These are phyloP conservation scores for Poa annua DNA, from an alignment of 176 grass and related monocot species.

Conservation along the genomic window DNA sequence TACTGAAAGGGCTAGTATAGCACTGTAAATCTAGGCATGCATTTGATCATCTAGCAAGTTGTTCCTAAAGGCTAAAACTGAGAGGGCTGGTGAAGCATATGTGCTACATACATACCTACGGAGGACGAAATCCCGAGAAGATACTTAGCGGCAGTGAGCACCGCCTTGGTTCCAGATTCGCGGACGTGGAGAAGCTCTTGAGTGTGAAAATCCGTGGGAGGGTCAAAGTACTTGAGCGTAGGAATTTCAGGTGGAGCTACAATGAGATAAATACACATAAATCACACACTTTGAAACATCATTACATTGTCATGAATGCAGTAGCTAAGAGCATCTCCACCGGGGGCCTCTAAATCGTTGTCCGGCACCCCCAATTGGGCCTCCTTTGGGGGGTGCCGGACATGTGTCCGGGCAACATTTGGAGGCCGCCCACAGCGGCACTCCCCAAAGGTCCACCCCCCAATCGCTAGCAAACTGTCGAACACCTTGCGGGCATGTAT, in stretches of 20 bases:
- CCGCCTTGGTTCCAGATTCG: neutral
- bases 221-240: neutral
- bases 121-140: constrained; percentile 21
- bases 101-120: constrained; percentile 1
- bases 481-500: too few relatives aligned
- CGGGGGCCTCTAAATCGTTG: too few relatives aligned
- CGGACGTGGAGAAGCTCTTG: neutral
- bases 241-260: neutral
- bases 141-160: neutral
- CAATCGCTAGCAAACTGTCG: too few relatives aligned
- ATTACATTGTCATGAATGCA: neutral
- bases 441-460: too few relatives aligned
- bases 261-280: neutral
- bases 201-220: neutral
- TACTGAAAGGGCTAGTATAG: neutral
- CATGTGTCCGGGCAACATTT: too few relatives aligned
- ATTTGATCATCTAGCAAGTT: constrained; percentile 1
- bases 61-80: neutral
- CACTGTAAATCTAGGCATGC: neutral
- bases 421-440: too few relatives aligned
- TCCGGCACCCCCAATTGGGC: too few relatives aligned
- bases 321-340: too few relatives aligned
- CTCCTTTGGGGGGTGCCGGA: too few relatives aligned
- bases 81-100: constrained; percentile 4
- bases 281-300: neutral